Conservation (phyloP, 352 stramenopile genomes). For the Thalassiosira livingstoniorum region DNA sequence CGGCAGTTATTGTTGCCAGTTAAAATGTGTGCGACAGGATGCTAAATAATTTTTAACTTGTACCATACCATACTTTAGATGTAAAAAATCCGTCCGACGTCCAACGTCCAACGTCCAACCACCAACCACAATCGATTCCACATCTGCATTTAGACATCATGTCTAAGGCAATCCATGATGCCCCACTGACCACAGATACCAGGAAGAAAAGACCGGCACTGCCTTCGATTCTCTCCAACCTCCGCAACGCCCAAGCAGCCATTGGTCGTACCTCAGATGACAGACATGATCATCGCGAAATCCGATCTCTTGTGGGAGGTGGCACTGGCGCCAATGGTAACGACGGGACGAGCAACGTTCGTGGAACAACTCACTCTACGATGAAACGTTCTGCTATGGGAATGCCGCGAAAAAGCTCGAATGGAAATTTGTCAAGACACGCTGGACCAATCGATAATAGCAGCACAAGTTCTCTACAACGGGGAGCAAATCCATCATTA, state of each 20-base stretch:
- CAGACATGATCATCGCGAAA: slow-evolving; percentile 30
- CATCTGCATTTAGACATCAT: no score
- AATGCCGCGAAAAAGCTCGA: not conserved
- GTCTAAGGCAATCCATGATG: no score
- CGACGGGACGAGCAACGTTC: not conserved
- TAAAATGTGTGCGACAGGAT: no score
- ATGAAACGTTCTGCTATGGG: slow-evolving; percentile 20
- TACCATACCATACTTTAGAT: no score
- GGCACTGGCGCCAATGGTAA: not conserved
- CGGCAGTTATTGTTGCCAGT: no score
- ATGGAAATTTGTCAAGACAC: no score
- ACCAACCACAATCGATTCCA: no score
- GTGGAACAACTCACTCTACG: slow-evolving; percentile 5
- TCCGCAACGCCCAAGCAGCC: slow-evolving; percentile 48
- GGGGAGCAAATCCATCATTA: slow-evolving; percentile 7
- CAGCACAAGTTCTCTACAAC: not conserved
- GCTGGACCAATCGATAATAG: not conserved
- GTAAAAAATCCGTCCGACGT: no score
- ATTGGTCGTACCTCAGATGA: slow-evolving; percentile 20
- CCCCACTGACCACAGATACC: slow-evolving; percentile 27
- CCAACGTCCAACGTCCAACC: no score
- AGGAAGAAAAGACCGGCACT: slow-evolving; percentile 53
- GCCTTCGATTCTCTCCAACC: slow-evolving; percentile 51
- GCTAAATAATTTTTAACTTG: no score
- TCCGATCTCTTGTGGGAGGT: slow-evolving; percentile 31